Evolutionary conservation across 768 basidiomycete genomes (phyloP).

Genomic region (Leccinum fibrillosum): DNA sequence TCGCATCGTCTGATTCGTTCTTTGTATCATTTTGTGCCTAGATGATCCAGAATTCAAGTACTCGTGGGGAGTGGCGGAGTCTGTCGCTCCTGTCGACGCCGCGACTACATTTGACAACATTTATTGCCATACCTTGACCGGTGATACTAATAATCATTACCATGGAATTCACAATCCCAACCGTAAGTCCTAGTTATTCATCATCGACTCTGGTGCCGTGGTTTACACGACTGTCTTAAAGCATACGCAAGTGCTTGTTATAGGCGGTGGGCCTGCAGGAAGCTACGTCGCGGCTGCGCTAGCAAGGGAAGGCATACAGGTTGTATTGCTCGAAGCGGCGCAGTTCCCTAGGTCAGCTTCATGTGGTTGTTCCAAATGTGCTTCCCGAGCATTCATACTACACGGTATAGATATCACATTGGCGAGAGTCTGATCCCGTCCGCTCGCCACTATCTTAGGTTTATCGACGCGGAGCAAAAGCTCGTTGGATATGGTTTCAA

Average conservation of each 20-base stretch:
- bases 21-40: not conserved
- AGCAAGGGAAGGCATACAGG: slow-evolving; percentile 55
- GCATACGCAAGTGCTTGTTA: slow-evolving; percentile 38
- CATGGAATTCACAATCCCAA: slow-evolving; percentile 19
- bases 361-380: too few species aligned
- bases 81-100: not conserved
- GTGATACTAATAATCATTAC: not conserved
- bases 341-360: slow-evolving; percentile 49
- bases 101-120: not conserved
- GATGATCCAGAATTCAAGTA: not conserved
- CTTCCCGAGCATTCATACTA: not conserved
- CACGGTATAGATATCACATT: slow-evolving; percentile 40
- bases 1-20: not conserved
- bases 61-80: not conserved
- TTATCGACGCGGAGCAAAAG: slow-evolving; percentile 48
- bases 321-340: slow-evolving; percentile 52
- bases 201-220: not conserved
- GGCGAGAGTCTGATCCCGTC: slow-evolving; percentile 51
- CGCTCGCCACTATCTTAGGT: slow-evolving; percentile 48
- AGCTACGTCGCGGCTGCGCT: slow-evolving; percentile 54
- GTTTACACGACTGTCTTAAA: slow-evolving; percentile 1
- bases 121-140: not conserved
- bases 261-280: slow-evolving; percentile 62
- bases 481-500: slow-evolving; percentile 42
- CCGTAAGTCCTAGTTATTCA: slow-evolving; percentile 12